Base-by-base conservation (phyloP, 1,284 basidiomycete genomes). In the Mycosarcoma mackinlayi region DNA sequence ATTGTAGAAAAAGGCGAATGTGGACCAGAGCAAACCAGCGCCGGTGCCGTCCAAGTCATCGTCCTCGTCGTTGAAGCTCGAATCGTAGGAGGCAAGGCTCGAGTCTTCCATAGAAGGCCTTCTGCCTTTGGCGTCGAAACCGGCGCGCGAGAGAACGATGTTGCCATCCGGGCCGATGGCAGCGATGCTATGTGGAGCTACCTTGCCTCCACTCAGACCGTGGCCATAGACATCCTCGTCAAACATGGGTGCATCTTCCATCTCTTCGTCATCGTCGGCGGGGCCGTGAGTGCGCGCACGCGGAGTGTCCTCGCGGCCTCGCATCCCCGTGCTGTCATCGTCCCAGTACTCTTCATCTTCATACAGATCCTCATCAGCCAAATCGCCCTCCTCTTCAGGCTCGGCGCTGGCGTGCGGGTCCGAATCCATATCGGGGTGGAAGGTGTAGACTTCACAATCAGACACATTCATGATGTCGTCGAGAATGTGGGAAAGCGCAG, bases 1-100 rank as follows among this genome's bases (percentile, higher is more conserved):
- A 86, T 94, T 96, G 82, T 94, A 87, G 86, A 98, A 96, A 86
- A 98, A 97, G 88, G 93, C 96, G 83, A 97, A 93, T 14, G 92
- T 94, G 31, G 92, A 93, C 95, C 94, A 98, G 6, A 98, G 86
- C 58, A 98, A 86, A 5, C 93, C 91, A n/a, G 76, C 77, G 44
- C 93, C 93, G 14, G 80, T 78, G 72, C 84, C 68, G 83, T 86
- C 63, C 83, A 84, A n/a, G 84, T 81, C 81, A 69, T 91, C 90
- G 80, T 92, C 91, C 25, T 76, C 72, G 30, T 60, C 60, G 21
- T 65, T 38, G 46, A 70, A 61, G 42, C 49, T 60, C 33, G 72
- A 64, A 18, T 70, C 60, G 31, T 63, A 65, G 2, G 67, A 70
- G 2, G 57, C 45, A 21, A 61, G 42, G 33, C 63, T 71, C 34